A percentile compares a stretch with the other conserved stretches of the same genome.
These are phyloP conservation scores for Debaryomycetaceae sp. DNA, from an alignment of 1,139 yeast species.

Conservation along the genomic window DNA sequence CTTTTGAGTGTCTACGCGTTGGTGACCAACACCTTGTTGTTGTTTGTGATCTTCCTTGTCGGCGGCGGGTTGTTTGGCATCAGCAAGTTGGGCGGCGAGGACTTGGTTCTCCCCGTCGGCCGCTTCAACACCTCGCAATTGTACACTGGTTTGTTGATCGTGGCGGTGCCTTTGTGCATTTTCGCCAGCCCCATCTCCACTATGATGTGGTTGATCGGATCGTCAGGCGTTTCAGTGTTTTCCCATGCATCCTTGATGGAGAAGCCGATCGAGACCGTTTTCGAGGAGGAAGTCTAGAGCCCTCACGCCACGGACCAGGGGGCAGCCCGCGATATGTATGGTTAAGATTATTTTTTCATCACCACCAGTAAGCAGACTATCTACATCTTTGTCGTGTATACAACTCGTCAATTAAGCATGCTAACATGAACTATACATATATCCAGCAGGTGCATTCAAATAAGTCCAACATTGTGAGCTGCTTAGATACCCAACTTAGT, in stretches of 20 bases:
- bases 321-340: constrained; percentile 1
- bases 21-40: constrained; percentile 75
- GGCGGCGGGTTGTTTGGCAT: constrained; percentile 76
- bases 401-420: constrained; percentile 10
- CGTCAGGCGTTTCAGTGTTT: constrained; percentile 79
- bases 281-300: constrained; percentile 71
- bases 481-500: constrained; percentile 96
- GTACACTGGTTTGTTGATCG: constrained; percentile 77
- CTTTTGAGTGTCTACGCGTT: constrained; percentile 54
- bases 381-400: too few species aligned
- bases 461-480: constrained; percentile 5
- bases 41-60: constrained; percentile 73
- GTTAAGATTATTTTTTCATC: too few species aligned
- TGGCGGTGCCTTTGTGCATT: constrained; percentile 84
- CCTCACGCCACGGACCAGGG: background rate
- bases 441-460: constrained; percentile 1
- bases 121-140: constrained; percentile 76
- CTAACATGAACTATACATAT: constrained; percentile 6
- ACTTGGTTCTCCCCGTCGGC: constrained; percentile 66
- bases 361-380: too few species aligned
- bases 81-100: constrained; percentile 73
- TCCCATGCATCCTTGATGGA: constrained; percentile 95
- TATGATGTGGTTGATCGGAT: constrained; percentile 94
- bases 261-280: constrained; percentile 95
- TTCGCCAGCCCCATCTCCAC: constrained; percentile 93